Conservation (phyloP, 2,329 filamentous ascomycete species). For the Trichoderma breve region DNA sequence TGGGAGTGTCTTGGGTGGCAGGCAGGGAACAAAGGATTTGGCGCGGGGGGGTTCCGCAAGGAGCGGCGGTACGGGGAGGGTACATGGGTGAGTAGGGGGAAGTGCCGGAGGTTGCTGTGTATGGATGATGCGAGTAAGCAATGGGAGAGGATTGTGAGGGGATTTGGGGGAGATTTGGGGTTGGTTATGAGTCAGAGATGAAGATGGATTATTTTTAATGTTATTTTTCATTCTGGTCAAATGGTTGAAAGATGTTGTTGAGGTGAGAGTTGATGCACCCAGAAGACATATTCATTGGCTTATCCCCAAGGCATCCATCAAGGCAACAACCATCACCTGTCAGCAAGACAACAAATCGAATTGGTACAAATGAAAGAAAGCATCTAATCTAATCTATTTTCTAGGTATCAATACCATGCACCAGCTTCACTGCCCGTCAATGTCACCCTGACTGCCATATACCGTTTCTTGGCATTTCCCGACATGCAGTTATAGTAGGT, state of each 20-base stretch:
- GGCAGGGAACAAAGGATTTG: not conserved
- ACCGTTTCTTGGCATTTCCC: too few relatives aligned
- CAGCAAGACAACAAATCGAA: not conserved
- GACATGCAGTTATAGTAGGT: too few relatives aligned
- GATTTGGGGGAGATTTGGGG: not conserved
- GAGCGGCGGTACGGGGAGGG: not conserved
- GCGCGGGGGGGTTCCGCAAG: not conserved
- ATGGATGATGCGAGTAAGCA: too few relatives aligned
- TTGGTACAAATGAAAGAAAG: not conserved
- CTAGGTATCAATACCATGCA: not conserved
- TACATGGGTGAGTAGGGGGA: not conserved
- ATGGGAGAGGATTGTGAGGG: too few relatives aligned
- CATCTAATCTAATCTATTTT: not conserved
- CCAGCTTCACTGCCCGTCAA: not conserved
- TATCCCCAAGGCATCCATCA: not conserved
- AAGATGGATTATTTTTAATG: not conserved
- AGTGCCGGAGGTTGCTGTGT: too few relatives aligned
- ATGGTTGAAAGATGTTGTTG: not conserved
- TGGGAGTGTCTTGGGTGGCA: not conserved
- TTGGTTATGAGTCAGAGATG: not conserved
- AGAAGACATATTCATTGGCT: not conserved
- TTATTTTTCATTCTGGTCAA: too few relatives aligned
- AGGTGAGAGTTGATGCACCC: not conserved
- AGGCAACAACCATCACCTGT: not conserved
- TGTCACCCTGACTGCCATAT: too few relatives aligned